A percentile compares a stretch with the other conserved stretches of the same genome.
These are phyloP conservation scores for Leishmania martiniquensis DNA, from an alignment of 208 protist species.

Conservation along the genomic window DNA sequence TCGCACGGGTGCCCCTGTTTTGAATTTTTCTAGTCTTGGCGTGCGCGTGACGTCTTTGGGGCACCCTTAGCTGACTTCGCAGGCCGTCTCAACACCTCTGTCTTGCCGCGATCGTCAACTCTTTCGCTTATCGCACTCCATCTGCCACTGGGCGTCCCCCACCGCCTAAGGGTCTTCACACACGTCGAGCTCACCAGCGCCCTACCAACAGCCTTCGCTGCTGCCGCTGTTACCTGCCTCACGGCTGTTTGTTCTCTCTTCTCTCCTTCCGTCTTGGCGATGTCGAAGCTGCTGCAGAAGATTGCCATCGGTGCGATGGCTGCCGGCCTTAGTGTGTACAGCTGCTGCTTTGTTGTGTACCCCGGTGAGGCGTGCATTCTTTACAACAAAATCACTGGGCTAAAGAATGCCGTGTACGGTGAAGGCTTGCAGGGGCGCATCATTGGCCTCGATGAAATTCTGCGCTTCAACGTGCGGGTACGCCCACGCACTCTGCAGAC, in stretches of 20 bases:
- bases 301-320: slow-evolving; percentile 64
- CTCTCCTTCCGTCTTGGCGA: slow-evolving; percentile 18
- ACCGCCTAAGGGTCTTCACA: not conserved
- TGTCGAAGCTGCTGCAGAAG: slow-evolving; percentile 68
- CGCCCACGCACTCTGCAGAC: slow-evolving; percentile 90
- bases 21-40: no score
- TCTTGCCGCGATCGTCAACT: not conserved
- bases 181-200: not conserved
- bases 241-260: slow-evolving; percentile 12
- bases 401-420: slow-evolving; percentile 89
- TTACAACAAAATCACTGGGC: slow-evolving; percentile 91
- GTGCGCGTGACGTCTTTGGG: not conserved
- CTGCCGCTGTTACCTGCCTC: not conserved
- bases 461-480: slow-evolving; percentile 97
- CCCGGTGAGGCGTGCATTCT: slow-evolving; percentile 91
- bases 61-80: not conserved
- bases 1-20: not conserved
- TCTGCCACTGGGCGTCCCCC: not conserved
- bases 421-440: slow-evolving; percentile 93
- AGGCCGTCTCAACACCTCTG: not conserved
- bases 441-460: slow-evolving; percentile 95
- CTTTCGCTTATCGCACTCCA: not conserved
- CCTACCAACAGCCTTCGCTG: not conserved
- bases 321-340: slow-evolving; percentile 81
- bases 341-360: slow-evolving; percentile 92